These are phyloP conservation scores for Gigaspora rosea DNA, from an alignment of 192 early-diverging fungal genomes.

Conservation along the genomic window DNA sequence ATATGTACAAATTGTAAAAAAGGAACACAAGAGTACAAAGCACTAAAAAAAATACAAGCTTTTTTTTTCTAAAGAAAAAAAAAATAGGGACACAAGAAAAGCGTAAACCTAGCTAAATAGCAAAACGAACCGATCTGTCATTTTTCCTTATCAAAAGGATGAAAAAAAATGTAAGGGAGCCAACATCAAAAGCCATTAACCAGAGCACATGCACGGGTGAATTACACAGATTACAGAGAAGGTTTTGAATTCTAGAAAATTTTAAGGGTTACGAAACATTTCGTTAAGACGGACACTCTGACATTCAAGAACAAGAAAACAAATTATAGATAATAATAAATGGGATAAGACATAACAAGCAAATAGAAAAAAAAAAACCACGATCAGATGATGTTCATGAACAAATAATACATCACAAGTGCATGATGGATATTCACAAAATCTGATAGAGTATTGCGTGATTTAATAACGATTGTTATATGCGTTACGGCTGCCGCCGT, in stretches of 20 bases:
- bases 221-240: not conserved
- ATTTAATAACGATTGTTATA: conserved; percentile 33
- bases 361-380: not conserved
- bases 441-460: not conserved
- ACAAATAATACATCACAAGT: too few relatives aligned
- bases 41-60: conserved; percentile 17
- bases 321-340: conserved; percentile 19
- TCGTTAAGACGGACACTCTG: conserved; percentile 25
- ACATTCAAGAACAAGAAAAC: not conserved
- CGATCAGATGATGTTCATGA: too few relatives aligned
- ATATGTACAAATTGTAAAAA: conserved; percentile 18
- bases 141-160: too few relatives aligned
- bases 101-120: conserved; percentile 18
- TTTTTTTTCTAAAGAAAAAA: not conserved
- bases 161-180: not conserved
- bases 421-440: too few relatives aligned
- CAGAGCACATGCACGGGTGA: not conserved
- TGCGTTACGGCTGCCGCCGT: too few relatives aligned
- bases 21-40: not conserved
- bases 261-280: conserved; percentile 1
- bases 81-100: not conserved
- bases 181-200: not conserved
- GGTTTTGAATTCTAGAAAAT: not conserved
- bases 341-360: not conserved
- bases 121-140: conserved; percentile 23